Evolutionary conservation across 1,284 basidiomycete species (phyloP).

Genomic region (Cystobasidium pallidum): DNA sequence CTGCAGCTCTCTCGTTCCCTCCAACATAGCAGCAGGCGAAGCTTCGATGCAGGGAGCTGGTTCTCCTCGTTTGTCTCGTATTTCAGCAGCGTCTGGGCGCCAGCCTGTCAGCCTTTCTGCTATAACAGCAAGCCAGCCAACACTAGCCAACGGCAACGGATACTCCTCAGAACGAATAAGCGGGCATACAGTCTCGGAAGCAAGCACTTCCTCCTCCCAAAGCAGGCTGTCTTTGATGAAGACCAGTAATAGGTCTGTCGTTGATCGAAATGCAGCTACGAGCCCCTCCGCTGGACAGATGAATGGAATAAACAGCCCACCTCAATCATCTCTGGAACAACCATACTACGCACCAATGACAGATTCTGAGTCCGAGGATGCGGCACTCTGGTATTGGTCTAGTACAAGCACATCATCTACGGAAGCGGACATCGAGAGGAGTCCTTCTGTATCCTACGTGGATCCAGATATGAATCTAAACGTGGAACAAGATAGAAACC

Average conservation of each 20-base stretch:
- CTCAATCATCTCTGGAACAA: not conserved
- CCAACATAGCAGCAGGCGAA: not conserved
- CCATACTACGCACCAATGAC: not conserved
- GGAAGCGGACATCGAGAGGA: slow-evolving; percentile 2
- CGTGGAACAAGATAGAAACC: slow-evolving; percentile 16
- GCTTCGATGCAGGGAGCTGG: not conserved
- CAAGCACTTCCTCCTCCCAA: not conserved
- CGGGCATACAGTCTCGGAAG: not conserved
- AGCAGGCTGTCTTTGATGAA: not conserved
- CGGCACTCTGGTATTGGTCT: not conserved
- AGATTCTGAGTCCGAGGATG: not conserved
- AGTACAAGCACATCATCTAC: not conserved
- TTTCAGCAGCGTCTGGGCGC: not conserved
- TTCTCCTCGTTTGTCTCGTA: not conserved
- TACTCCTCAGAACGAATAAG: not conserved
- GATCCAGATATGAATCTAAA: not conserved
- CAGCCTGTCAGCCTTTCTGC: not conserved
- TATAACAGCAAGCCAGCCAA: not conserved
- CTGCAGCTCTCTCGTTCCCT: slow-evolving; percentile 1
- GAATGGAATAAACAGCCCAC: not conserved
- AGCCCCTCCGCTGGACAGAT: not conserved
- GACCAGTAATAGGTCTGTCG: not conserved
- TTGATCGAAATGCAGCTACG: not conserved
- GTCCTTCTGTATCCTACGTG: slow-evolving; percentile 29
- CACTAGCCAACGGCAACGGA: not conserved